Evolutionary conservation across 2,329 filamentous ascomycete genomes (phyloP).

Genomic region (Neonectria neomacrospora): DNA sequence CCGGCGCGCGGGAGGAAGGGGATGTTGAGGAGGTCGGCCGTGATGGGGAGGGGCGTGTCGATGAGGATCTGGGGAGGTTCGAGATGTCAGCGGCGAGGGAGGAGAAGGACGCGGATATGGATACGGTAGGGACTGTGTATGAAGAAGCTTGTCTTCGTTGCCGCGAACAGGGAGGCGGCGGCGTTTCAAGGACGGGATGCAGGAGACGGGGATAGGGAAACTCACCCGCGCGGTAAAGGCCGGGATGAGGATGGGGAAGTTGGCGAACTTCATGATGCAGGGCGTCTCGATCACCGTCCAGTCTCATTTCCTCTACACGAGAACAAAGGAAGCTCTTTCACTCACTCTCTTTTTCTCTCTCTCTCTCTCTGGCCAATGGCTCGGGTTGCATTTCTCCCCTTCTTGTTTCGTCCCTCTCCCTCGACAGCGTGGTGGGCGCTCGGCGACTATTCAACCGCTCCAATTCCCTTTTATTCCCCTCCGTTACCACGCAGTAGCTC

Average conservation of each 20-base stretch:
- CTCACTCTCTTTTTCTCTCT: too few relatives aligned
- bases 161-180: not conserved
- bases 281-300: conserved; percentile 7
- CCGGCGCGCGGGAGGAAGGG: conserved; percentile 47
- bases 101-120: not conserved
- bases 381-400: conserved; percentile 3
- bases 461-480: not conserved
- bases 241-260: conserved; percentile 52
- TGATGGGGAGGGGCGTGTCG: conserved; percentile 48
- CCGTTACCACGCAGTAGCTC: not conserved
- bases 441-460: not conserved
- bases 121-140: too few relatives aligned
- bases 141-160: not conserved
- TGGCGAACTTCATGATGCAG: conserved; percentile 46
- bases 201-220: not conserved
- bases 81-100: conserved; percentile 4
- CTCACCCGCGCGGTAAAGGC: conserved; percentile 53
- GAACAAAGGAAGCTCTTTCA: not conserved
- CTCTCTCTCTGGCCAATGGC: not conserved
- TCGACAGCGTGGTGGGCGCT: conserved; percentile 25
- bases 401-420: conserved; percentile 4
- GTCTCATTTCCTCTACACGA: conserved; percentile 25
- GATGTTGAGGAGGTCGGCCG: conserved; percentile 48
- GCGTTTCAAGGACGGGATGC: not conserved
- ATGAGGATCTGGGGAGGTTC: conserved; percentile 46